These are phyloP conservation scores for Peribolospora kevripleyi DNA, from an alignment of 768 basidiomycete species.

Conservation along the genomic window DNA sequence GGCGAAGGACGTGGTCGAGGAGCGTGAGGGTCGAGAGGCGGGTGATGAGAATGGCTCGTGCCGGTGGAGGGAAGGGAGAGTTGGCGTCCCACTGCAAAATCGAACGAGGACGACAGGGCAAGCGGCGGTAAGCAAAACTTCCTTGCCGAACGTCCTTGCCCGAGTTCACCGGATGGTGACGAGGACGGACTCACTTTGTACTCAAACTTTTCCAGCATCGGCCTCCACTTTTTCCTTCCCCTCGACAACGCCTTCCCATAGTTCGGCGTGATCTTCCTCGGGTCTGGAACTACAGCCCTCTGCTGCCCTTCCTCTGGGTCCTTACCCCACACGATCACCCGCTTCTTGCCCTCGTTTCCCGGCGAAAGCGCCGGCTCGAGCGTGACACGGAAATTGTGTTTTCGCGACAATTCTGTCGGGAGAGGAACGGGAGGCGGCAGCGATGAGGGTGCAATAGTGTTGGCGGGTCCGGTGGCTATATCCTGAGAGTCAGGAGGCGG, in stretches of 20 bases:
- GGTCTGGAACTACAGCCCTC: slow-evolving; percentile 29
- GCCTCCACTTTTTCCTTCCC: slow-evolving; percentile 18
- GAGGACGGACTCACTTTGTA: slow-evolving; percentile 4
- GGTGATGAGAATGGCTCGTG: slow-evolving; percentile 38
- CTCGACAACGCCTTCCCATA: slow-evolving; percentile 13
- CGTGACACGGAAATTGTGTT: slow-evolving; percentile 1
- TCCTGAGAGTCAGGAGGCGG: not conserved
- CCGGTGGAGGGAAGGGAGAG: slow-evolving; percentile 42
- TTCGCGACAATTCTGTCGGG: not conserved
- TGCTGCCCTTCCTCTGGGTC: slow-evolving; percentile 28
- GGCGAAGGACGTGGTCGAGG: slow-evolving; percentile 35
- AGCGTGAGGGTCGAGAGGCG: slow-evolving; percentile 49
- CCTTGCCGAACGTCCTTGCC: slow-evolving; percentile 17
- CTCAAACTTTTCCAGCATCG: not conserved
- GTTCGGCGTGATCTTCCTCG: slow-evolving; percentile 27
- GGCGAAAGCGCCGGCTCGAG: slow-evolving; percentile 6
- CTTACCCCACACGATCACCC: slow-evolving; percentile 31
- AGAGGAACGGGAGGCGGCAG: not conserved
- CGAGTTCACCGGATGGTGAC: too few relatives aligned
- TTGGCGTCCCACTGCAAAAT: slow-evolving; percentile 43
- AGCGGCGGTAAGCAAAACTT: slow-evolving; percentile 33
- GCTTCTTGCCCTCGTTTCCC: slow-evolving; percentile 32
- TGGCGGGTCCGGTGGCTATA: not conserved
- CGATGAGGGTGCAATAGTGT: not conserved
- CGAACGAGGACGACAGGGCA: slow-evolving; percentile 7